phyloP scores from a whole-genome alignment of 2,329 filamentous ascomycete species.

The Penicillium polonicum region DNA sequence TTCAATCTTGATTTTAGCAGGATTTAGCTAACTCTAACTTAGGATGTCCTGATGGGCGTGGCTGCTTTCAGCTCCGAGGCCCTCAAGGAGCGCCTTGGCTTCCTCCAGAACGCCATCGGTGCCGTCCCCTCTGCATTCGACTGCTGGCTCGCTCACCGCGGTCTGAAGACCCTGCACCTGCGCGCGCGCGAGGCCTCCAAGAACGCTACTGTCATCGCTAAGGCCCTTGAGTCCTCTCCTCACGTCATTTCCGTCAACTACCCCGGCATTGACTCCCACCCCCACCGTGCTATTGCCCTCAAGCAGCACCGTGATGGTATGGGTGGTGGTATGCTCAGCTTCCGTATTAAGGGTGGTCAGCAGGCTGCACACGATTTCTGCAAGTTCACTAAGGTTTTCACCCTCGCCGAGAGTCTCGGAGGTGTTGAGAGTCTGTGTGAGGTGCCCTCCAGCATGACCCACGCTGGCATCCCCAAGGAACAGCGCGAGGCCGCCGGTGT shows the following conservation, averaged over 20 bases:
- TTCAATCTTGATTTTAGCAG: neutral
- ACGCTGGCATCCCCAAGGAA: slow-evolving; percentile 87
- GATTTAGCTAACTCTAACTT: slow-evolving; percentile 8
- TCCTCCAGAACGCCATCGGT: slow-evolving; percentile 96
- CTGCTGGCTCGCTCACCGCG: slow-evolving; percentile 95
- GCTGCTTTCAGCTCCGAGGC: slow-evolving; percentile 89
- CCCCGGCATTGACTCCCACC: slow-evolving; percentile 83
- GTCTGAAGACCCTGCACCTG: slow-evolving; percentile 93
- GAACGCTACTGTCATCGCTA: slow-evolving; percentile 77
- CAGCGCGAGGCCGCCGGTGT: slow-evolving; percentile 91
- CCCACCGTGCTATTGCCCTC: slow-evolving; percentile 76
- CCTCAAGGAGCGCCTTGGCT: slow-evolving; percentile 73
- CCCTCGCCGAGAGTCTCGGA: slow-evolving; percentile 85
- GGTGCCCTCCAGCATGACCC: slow-evolving; percentile 93
- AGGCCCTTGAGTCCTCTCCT: slow-evolving; percentile 73
- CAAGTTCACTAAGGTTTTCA: slow-evolving; percentile 84
- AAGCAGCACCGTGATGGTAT: slow-evolving; percentile 93
- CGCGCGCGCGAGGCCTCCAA: slow-evolving; percentile 79
- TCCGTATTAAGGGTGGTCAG: slow-evolving; percentile 86
- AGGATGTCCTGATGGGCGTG: slow-evolving; percentile 95
- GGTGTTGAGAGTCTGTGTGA: slow-evolving; percentile 91
- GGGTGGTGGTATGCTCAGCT: slow-evolving; percentile 96
- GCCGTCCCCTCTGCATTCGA: slow-evolving; percentile 94
- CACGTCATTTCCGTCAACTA: slow-evolving; percentile 92
- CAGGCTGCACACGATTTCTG: slow-evolving; percentile 89